Conservation (phyloP, 2,329 filamentous ascomycete species). For the Aspergillus sclerotialis region DNA sequence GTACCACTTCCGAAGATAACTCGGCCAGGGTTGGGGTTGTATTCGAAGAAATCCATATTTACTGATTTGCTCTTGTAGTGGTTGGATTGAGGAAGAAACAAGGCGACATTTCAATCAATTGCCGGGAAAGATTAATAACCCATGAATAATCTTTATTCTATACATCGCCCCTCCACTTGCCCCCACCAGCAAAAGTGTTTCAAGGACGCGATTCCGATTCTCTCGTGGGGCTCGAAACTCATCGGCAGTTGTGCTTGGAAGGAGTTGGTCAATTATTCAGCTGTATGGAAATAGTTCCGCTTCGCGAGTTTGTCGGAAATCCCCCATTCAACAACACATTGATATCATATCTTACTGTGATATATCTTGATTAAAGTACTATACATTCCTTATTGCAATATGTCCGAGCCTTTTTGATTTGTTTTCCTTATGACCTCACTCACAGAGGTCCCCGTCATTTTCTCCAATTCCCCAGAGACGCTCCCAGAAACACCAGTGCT, state of each 20-base stretch:
- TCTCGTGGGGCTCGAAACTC: constrained; percentile 8
- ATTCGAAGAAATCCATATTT: constrained; percentile 54
- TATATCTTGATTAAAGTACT: no score
- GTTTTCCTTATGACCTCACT: background rate
- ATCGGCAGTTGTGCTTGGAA: constrained; percentile 6
- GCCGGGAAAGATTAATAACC: constrained; percentile 12
- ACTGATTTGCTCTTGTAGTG: no score
- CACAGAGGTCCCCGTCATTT: no score
- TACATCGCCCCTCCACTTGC: no score
- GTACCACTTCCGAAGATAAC: constrained; percentile 53
- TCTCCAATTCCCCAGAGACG: no score
- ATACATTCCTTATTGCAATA: no score
- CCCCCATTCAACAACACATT: no score
- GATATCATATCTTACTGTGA: no score
- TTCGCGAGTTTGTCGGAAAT: constrained; percentile 3
- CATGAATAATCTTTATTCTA: constrained; percentile 14
- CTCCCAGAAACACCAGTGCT: constrained; percentile 6
- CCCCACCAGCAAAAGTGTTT: no score
- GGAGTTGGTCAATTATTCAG: background rate
- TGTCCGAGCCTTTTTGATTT: no score
- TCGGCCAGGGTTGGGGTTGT: constrained; percentile 47
- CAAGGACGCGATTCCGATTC: no score
- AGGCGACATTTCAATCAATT: constrained; percentile 1
- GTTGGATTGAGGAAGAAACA: background rate
- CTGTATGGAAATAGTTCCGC: background rate